Conservation (phyloP, 192 early-diverging fungal species). For the Rhizoclosmatium sp. region DNA sequence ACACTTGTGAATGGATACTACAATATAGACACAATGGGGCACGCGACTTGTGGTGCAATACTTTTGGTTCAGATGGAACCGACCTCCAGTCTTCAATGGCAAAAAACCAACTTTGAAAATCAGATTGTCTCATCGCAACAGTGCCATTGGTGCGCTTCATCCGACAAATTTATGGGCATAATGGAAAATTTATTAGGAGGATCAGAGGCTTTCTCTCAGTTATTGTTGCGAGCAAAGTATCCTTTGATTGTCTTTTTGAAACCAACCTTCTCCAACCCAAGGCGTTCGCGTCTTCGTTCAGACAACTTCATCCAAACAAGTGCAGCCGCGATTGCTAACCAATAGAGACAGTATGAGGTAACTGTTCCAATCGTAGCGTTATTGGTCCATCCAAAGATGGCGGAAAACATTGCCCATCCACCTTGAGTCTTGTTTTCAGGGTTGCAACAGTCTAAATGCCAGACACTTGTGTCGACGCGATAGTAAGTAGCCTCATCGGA, state of each 20-base stretch:
- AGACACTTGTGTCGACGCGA: slow-evolving; percentile 16
- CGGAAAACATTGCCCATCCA: slow-evolving; percentile 77
- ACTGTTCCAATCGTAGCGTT: slow-evolving; percentile 78
- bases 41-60: too few relatives aligned
- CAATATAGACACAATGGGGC: too few relatives aligned
- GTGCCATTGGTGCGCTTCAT: too few relatives aligned
- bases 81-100: too few relatives aligned
- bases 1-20: too few relatives aligned
- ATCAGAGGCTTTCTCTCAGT: too few relatives aligned
- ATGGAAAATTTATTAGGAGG: background rate
- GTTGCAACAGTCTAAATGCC: slow-evolving; percentile 63
- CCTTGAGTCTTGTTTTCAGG: slow-evolving; percentile 43
- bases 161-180: too few relatives aligned
- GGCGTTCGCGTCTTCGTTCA: slow-evolving; percentile 6
- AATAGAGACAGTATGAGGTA: slow-evolving; percentile 82
- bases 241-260: slow-evolving; percentile 32
- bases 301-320: slow-evolving; percentile 59
- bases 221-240: background rate
- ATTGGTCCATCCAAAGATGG: slow-evolving; percentile 82
- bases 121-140: too few relatives aligned
- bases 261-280: slow-evolving; percentile 18
- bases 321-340: slow-evolving; percentile 65
- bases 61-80: too few relatives aligned
- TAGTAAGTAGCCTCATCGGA: slow-evolving; percentile 18
- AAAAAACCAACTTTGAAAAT: too few relatives aligned